A percentile compares a stretch with the other conserved stretches of the same genome.
Conservation (phyloP, 768 basidiomycete genomes). For the Galerina sulciceps region DNA sequence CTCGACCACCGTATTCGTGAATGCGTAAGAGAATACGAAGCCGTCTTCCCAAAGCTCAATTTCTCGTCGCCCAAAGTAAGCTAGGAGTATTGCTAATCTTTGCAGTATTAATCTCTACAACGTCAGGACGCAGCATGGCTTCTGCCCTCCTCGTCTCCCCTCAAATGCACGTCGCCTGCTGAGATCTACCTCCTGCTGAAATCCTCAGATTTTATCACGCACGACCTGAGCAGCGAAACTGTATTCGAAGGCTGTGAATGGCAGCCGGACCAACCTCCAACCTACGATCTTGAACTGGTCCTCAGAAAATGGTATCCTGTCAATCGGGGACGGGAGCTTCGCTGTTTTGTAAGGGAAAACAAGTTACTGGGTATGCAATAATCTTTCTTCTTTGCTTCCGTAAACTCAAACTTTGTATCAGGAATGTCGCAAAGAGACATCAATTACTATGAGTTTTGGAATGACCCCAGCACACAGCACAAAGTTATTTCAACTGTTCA, state of each 20-base stretch:
- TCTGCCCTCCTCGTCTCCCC: constrained; percentile 78
- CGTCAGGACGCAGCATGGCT: constrained; percentile 87
- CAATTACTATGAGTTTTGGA: constrained; percentile 88
- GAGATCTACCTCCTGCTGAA: constrained; percentile 94
- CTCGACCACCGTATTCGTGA: constrained; percentile 75
- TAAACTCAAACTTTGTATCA: constrained; percentile 30
- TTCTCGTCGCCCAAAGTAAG: constrained; percentile 90
- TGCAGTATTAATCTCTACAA: constrained; percentile 29
- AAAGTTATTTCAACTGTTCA: constrained; percentile 57
- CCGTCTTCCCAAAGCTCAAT: constrained; percentile 95
- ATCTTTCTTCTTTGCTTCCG: background rate
- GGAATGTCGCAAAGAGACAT: constrained; percentile 87
- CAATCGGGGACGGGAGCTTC: constrained; percentile 81
- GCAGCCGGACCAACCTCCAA: background rate
- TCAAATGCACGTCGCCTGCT: constrained; percentile 85
- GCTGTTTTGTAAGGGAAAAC: constrained; percentile 86
- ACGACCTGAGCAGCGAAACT: constrained; percentile 64
- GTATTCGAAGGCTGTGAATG: constrained; percentile 72
- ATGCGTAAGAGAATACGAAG: constrained; percentile 70
- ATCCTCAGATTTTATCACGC: constrained; percentile 87
- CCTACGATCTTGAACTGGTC: constrained; percentile 80
- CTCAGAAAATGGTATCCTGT: constrained; percentile 90
- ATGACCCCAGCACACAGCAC: constrained; percentile 55
- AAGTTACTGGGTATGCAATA: constrained; percentile 66
- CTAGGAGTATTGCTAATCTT: background rate